Evolutionary conservation across 2,329 filamentous ascomycete genomes (phyloP), one percentile per base, ranked within the genome.

Genomic region (Fusarium sp.): DNA sequence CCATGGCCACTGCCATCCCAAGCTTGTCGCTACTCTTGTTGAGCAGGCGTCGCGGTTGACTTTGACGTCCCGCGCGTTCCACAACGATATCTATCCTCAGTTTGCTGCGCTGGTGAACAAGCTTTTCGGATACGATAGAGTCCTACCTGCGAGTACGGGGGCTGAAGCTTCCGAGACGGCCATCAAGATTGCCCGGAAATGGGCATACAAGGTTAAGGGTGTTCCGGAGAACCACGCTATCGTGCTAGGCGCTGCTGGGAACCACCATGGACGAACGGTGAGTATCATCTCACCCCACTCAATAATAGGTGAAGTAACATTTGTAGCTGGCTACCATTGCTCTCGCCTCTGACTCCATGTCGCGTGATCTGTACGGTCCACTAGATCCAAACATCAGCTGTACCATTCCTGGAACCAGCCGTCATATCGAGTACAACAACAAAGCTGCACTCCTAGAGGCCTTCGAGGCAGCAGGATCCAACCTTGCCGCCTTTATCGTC

Each of bases 401-500:
- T 10, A 37, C 15, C n/a, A 49, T 49, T 7, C 46, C 46, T 14
- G 46, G 46, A 25, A 49, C 32, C 5, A 10, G 39, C 14, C 46
- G 46, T 10, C 20, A 49, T 14, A 49, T 66, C 19, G 23, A 45
- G 1, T 66, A 59, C 13, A 61, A 61, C 1, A 51, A 66, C n/a
- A 33, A 60, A 14, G 32, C 48, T 7, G 43, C 50, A 17, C 55
- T 60, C 1, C 22, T 22, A 6, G 59, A 56, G n/a, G 54, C 47
- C 1, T 60, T 66, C 37, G 46, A 56, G 9, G 23, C 43, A 10
- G 63, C 62, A 7, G 63, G 49, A 3, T 32, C 35, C 25, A 52
- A 30, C 15, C 47, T 93, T 22, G 94, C 94, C 33, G 94, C 92
- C 7, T 95, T 97, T 83, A 88, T 97, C 49, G 89, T 97, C n/a